These are phyloP conservation scores for Rhipidocladum racemiflorum DNA, from an alignment of 176 grass and related monocot species.

Conservation along the genomic window DNA sequence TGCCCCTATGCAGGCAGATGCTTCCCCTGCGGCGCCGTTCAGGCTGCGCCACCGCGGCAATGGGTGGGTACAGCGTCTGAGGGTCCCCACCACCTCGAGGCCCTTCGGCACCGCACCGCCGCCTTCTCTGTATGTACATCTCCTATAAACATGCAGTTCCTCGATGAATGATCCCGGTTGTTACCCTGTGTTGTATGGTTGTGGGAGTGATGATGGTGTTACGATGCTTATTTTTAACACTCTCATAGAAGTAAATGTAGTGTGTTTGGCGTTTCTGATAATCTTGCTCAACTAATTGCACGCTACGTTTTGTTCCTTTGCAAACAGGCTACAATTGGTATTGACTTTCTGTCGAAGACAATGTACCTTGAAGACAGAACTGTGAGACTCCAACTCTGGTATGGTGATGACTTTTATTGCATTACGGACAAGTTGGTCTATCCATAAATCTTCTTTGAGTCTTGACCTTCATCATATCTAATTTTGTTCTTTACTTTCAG, in stretches of 20 bases:
- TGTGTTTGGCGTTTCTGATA: background rate
- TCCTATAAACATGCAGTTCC: background rate
- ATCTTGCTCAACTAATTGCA: no score
- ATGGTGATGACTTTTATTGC: no score
- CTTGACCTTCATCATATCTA: background rate
- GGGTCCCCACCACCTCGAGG: slow-evolving; percentile 19
- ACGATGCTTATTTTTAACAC: background rate
- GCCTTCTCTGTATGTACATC: background rate
- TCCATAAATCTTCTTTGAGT: background rate
- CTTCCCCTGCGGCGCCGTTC: background rate
- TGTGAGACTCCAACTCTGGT: no score
- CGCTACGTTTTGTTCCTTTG: no score
- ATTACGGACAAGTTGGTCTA: background rate
- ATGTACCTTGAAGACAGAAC: no score
- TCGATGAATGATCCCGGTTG: background rate
- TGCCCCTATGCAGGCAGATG: slow-evolving; percentile 7
- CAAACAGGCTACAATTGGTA: no score
- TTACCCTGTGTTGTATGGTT: background rate
- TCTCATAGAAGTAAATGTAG: background rate
- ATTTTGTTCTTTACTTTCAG: no score
- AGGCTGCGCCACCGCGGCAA: slow-evolving; percentile 5
- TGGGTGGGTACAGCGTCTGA: slow-evolving; percentile 46
- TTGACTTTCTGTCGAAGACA: no score
- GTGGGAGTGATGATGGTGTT: background rate
- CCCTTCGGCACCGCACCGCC: background rate